These are phyloP conservation scores for Brettanomyces custersianus DNA, from an alignment of 805 yeast species.

Conservation along the genomic window DNA sequence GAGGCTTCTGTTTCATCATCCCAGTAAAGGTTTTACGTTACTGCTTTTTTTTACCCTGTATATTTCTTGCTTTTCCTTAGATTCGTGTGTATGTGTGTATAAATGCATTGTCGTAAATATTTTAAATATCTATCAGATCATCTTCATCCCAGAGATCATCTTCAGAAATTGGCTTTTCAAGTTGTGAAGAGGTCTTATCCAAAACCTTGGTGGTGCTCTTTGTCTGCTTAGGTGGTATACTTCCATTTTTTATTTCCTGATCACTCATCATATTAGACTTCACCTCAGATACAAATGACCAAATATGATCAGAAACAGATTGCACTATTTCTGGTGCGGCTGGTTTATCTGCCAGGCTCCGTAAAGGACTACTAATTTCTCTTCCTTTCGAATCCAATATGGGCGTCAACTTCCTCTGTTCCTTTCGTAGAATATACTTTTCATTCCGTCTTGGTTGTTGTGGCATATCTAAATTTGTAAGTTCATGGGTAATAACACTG, in stretches of 20 bases:
- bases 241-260: background rate
- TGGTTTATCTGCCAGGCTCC: slow-evolving; percentile 12
- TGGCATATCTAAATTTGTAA: slow-evolving; percentile 42
- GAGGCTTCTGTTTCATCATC: background rate
- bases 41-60: background rate
- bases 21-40: background rate
- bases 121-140: slow-evolving; percentile 8
- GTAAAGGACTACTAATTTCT: slow-evolving; percentile 19
- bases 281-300: slow-evolving; percentile 45
- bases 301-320: slow-evolving; percentile 32
- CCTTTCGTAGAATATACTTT: no score
- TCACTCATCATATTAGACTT: slow-evolving; percentile 24
- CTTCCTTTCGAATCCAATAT: slow-evolving; percentile 4
- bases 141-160: slow-evolving; percentile 21
- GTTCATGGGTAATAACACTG: slow-evolving; percentile 53
- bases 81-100: background rate
- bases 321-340: slow-evolving; percentile 23
- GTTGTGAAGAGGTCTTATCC: no score
- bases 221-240: background rate
- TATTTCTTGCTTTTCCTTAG: background rate
- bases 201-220: background rate
- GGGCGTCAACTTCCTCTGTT: no score
- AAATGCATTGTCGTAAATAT: no score
- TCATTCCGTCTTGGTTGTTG: no score
- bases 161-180: slow-evolving; percentile 8